phyloP scores from a whole-genome alignment of 2,329 filamentous ascomycete species.

The Venturia nashicola region DNA sequence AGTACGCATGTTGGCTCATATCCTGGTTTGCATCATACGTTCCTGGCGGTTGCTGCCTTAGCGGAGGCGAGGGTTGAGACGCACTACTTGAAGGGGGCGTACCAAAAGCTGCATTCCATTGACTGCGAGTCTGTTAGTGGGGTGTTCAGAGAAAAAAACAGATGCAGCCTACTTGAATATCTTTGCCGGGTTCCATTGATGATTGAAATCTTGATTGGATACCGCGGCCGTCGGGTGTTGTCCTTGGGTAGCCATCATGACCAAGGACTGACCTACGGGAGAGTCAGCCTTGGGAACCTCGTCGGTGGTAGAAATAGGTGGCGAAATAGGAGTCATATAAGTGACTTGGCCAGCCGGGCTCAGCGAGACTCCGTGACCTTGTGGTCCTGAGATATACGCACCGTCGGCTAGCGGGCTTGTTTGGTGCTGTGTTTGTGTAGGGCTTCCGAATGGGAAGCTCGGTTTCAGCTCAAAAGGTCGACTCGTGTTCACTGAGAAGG shows the following conservation, averaged over 20 bases:
- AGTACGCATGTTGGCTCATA: not conserved
- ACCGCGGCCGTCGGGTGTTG: conserved; percentile 33
- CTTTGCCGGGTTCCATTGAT: conserved; percentile 72
- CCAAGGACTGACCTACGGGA: conserved; percentile 57
- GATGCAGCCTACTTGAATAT: conserved; percentile 70
- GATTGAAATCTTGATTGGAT: conserved; percentile 47
- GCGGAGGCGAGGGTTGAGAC: conserved; percentile 31
- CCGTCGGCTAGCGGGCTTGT: conserved; percentile 48
- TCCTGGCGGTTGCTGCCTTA: conserved; percentile 28
- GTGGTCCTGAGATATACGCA: conserved; percentile 30
- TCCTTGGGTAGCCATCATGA: conserved; percentile 53
- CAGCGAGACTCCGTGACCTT: conserved; percentile 34
- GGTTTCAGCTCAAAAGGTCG: conserved; percentile 84
- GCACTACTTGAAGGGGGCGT: conserved; percentile 40
- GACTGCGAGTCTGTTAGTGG: conserved; percentile 39
- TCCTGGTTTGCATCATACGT: conserved; percentile 21
- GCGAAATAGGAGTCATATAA: conserved; percentile 57
- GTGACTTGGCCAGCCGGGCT: conserved; percentile 47
- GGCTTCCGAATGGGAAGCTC: conserved; percentile 76
- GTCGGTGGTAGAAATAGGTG: conserved; percentile 62
- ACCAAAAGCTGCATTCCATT: conserved; percentile 93
- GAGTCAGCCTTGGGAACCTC: conserved; percentile 68
- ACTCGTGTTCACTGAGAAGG: conserved; percentile 75
- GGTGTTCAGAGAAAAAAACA: conserved; percentile 3
- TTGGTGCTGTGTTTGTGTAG: conserved; percentile 43